Conservation (phyloP, 139 green algal genomes). For the Chlamydomonas incerta region DNA sequence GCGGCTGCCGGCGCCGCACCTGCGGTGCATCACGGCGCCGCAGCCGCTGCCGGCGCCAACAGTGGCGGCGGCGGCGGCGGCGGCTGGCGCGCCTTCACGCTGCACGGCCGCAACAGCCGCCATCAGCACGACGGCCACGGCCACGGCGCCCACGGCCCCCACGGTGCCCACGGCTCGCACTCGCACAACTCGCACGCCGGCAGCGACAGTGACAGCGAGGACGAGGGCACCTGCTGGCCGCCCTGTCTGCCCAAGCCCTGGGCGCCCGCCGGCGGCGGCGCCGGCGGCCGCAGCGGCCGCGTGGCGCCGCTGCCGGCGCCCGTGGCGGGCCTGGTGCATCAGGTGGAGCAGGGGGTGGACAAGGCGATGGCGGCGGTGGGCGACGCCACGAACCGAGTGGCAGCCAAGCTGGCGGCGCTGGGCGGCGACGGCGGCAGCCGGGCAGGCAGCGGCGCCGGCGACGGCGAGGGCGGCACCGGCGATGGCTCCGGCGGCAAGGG, state of each 20-base stretch:
- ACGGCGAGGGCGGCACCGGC: too few relatives aligned
- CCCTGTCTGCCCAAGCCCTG: constrained; percentile 37
- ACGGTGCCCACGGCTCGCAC: neutral
- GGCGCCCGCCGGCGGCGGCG: neutral
- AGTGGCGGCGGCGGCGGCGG: neutral
- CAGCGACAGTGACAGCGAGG: neutral
- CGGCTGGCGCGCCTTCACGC: neutral
- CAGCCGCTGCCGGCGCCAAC: too few relatives aligned
- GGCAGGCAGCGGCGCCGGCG: neutral
- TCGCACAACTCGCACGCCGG: neutral
- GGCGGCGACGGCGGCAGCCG: neutral
- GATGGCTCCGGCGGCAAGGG: too few relatives aligned
- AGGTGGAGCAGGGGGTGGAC: neutral
- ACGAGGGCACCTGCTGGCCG: constrained; percentile 9
- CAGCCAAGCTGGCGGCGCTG: neutral
- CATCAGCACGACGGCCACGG: neutral
- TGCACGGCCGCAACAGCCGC: too few relatives aligned
- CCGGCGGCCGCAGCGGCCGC: neutral
- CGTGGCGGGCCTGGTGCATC: neutral
- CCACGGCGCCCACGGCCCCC: neutral
- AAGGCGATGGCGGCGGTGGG: neutral
- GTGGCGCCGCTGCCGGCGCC: constrained; percentile 13
- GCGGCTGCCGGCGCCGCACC: too few relatives aligned
- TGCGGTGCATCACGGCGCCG: too few relatives aligned
- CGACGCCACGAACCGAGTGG: neutral